Base-by-base conservation (phyloP, 169 alveolate genomes). In the Cryptosporidium tyzzeri region DNA sequence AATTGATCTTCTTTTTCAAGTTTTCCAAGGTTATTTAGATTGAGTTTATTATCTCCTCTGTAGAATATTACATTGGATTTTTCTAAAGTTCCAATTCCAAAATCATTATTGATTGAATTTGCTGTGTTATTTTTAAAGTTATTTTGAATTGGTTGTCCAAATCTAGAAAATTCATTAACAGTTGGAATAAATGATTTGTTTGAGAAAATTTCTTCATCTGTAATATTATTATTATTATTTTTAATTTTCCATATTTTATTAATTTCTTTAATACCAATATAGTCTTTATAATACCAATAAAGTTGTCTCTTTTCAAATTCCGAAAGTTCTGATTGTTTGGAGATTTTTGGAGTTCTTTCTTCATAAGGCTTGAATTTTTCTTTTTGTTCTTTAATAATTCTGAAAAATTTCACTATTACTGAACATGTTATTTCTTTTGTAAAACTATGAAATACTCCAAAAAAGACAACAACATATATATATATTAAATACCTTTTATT, bases 251-350 rank as follows among this genome's bases (percentile, higher is more conserved):
- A 73, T 23, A 35, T 35, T 26, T 73, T 73, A 7, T 73, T 50
- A n/a, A 73, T 12, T 29, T 73, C 86, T 18, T 39, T 73, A 9
- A 44, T 33, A 7, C 70, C 86, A 26, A 73, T 69, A 33, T 51
- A 55, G 35, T 73, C 70, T 26, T 73, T 73, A 26, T 73, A 73
- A 26, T 73, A 73, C 86, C 86, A 73, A 39, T 73, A 73, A 14
- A 80, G 65, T 31, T 62, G 75, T 18, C 69, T 59, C 10, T 41
- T 62, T 35, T 58, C 75, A n/a, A 33, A 59, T 31, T 61, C 50
- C 1, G 73, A 59, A 9, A 80, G 31, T 23, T 48, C 55, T 10
- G 69, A 53, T 26, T 62, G 41, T 23, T 55, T 44, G 0, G 45
- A 69, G 9, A 62, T 12, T 37, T 65, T 59, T 10, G 73, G 89